Base-by-base conservation (phyloP, 257 asterid species). In the Petunia axillaris region DNA sequence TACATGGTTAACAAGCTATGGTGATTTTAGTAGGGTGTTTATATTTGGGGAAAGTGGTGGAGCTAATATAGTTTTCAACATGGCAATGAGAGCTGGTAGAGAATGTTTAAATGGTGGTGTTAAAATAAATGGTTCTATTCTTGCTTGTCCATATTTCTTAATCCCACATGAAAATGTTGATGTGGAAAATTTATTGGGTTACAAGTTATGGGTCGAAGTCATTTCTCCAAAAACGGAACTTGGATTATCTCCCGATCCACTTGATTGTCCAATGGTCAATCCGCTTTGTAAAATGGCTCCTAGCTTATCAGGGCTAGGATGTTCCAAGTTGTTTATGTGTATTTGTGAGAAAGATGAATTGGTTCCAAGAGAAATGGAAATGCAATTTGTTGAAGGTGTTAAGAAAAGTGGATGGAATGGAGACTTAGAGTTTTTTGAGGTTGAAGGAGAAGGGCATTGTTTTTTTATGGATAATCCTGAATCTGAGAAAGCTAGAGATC, bases 41-140 rank as follows among this genome's bases (percentile, higher is more conserved):
- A 6, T 89, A 36, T 90, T 86, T 63, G 79, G 89, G 0, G 88
- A 87, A 39, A 85, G 86, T 75, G 83, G 87, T 63, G 86, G 84
- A 1, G 90, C 71, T 2, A 87, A 81, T 11, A 79, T 85, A 6
- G 87, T 79, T 16, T 86, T 81, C 64, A 68, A 76, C 54, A 36
- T 83, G 1, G 80, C 76, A 7, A 13, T 87, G 40, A 80, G 84
- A 3, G 79, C 82, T 39, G 89, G 85, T 44, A 44, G 55, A 57
- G 90, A 85, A 5, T 5, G 75, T 1, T 59, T 84, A 36, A 81
- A 84, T 11, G 84, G 85, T 1, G 74, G 79, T 43, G 73, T 81
- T 35, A 88, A 88, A 75, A 75, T 88, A 40, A 2, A 6, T 2
- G 91, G 91, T 1, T 85, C 77, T 14, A 48, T 89, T 58, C 82